These are phyloP conservation scores for Zymoseptoria ardabiliae DNA, from an alignment of 2,329 filamentous ascomycete species.

Conservation along the genomic window DNA sequence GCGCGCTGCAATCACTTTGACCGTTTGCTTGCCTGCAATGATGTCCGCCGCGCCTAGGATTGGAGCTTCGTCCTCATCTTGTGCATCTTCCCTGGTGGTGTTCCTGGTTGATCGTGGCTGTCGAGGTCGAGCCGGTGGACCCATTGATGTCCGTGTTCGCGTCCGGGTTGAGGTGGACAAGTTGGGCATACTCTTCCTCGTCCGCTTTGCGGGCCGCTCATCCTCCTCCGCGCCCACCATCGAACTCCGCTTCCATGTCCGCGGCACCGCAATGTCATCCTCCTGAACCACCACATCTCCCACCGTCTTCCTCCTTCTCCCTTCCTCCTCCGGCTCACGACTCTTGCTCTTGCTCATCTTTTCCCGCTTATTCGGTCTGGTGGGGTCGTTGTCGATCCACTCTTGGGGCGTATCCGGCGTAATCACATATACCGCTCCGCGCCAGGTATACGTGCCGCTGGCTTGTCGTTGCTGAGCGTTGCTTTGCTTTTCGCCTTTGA, in stretches of 20 bases:
- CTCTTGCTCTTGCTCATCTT: not conserved
- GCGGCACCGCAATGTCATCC: slow-evolving; percentile 1
- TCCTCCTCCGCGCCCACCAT: not conserved
- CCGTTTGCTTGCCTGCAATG: not conserved
- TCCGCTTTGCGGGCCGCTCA: not conserved
- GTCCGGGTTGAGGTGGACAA: not conserved
- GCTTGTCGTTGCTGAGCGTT: not conserved
- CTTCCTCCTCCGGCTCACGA: not conserved
- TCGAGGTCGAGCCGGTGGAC: not conserved
- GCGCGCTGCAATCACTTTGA: not conserved
- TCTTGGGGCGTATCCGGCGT: slow-evolving; percentile 15
- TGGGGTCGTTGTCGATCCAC: slow-evolving; percentile 14
- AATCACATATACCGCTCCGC: slow-evolving; percentile 13
- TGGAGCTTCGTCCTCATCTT: not conserved
- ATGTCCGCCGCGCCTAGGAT: not conserved
- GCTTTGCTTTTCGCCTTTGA: slow-evolving; percentile 6
- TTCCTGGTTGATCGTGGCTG: not conserved
- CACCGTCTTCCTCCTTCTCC: not conserved
- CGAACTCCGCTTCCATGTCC: not conserved
- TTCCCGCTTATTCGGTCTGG: slow-evolving; percentile 3
- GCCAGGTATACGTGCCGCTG: slow-evolving; percentile 10
- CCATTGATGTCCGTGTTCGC: not conserved
- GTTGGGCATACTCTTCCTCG: slow-evolving; percentile 1
- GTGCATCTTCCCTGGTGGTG: not conserved
- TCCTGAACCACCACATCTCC: not conserved